Evolutionary conservation across 192 early-diverging fungal species (phyloP).

Genomic region (Kappamyces sp.): DNA sequence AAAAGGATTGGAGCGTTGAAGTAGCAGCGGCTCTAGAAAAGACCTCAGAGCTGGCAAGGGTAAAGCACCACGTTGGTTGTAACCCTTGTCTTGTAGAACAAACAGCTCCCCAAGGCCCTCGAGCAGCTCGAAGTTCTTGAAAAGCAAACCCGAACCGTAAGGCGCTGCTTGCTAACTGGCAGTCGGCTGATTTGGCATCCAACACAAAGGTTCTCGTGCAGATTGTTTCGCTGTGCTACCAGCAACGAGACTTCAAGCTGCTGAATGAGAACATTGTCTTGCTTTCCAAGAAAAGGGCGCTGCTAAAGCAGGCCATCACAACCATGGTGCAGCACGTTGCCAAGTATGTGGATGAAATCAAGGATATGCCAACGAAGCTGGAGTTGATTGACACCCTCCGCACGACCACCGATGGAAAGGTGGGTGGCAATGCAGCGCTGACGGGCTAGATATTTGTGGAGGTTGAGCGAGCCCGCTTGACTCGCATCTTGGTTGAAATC

Average conservation of each 20-base stretch:
- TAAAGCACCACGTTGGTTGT: slow-evolving; percentile 16
- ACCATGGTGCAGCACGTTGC: slow-evolving; percentile 94
- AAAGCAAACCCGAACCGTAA: slow-evolving; percentile 91
- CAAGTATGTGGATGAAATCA: slow-evolving; percentile 79
- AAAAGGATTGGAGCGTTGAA: slow-evolving; percentile 80
- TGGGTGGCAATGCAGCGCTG: slow-evolving; percentile 29
- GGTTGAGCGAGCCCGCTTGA: slow-evolving; percentile 92
- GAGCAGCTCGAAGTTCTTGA: slow-evolving; percentile 80
- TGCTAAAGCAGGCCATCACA: slow-evolving; percentile 90
- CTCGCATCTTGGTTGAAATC: slow-evolving; percentile 81
- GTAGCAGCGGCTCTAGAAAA: slow-evolving; percentile 75
- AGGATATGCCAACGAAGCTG: slow-evolving; percentile 72
- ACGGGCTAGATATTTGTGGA: slow-evolving; percentile 98
- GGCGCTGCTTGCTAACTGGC: slow-evolving; percentile 15
- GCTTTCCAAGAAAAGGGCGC: slow-evolving; percentile 95
- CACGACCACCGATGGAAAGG: slow-evolving; percentile 95
- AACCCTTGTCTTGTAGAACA: slow-evolving; percentile 36
- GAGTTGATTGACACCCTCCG: slow-evolving; percentile 91
- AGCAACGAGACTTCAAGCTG: slow-evolving; percentile 75
- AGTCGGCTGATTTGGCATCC: slow-evolving; percentile 83
- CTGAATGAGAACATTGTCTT: slow-evolving; percentile 88
- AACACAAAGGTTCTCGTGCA: slow-evolving; percentile 79
- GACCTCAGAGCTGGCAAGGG: slow-evolving; percentile 63
- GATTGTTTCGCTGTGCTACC: slow-evolving; percentile 67
- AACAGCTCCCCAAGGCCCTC: slow-evolving; percentile 75